Evolutionary conservation across 208 protist genomes (phyloP).

Genomic region (Crithidia sp.): DNA sequence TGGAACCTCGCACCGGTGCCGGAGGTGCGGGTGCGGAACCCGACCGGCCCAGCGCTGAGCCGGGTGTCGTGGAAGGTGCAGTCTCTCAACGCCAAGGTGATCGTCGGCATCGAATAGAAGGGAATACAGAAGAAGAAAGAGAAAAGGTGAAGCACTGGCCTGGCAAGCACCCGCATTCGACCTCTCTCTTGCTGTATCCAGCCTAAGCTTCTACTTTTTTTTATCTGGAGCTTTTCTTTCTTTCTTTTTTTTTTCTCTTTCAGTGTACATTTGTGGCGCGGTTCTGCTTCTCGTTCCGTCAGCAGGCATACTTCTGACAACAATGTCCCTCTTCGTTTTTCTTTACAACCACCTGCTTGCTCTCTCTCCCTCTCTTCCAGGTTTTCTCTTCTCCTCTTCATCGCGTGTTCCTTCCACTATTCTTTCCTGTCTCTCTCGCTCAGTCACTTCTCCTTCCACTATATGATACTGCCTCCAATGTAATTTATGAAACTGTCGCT

Average conservation of each 20-base stretch:
- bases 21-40: constrained; percentile 32
- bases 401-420: too few relatives aligned
- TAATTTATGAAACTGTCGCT: too few relatives aligned
- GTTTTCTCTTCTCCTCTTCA: too few relatives aligned
- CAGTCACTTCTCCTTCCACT: too few relatives aligned
- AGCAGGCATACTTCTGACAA: too few relatives aligned
- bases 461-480: too few relatives aligned
- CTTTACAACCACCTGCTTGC: too few relatives aligned
- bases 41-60: constrained; percentile 2
- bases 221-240: constrained; percentile 12
- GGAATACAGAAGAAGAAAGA: not conserved
- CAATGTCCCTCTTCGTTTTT: too few relatives aligned
- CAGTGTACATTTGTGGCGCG: too few relatives aligned
- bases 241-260: constrained; percentile 16
- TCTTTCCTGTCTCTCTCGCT: too few relatives aligned
- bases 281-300: too few relatives aligned
- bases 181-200: not conserved
- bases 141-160: not conserved
- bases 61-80: constrained; percentile 46
- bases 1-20: constrained; percentile 42
- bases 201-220: not conserved
- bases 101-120: constrained; percentile 45
- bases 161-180: not conserved
- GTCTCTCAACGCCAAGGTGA: constrained; percentile 46
- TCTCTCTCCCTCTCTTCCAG: too few relatives aligned